Conservation (phyloP, 495 filamentous ascomycete genomes). For the Ramalina intermedia region DNA sequence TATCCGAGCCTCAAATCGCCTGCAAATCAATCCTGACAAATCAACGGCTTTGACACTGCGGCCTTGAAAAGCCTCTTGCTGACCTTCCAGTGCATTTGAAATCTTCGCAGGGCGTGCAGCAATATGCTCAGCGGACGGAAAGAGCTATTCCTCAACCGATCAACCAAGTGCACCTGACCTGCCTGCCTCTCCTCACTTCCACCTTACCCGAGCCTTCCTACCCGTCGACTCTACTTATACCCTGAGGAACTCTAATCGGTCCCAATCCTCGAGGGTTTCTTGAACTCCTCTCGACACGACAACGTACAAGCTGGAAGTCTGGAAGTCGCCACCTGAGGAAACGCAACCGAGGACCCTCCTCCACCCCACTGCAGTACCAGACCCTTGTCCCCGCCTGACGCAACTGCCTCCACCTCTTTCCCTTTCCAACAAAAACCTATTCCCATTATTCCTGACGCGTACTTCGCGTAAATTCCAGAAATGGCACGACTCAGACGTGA, state of each 20-base stretch:
- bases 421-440: neutral
- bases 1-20: slow-evolving; percentile 2
- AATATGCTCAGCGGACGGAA: neutral
- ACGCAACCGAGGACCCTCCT: neutral
- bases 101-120: neutral
- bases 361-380: neutral
- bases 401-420: neutral
- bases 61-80: neutral
- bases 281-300: neutral
- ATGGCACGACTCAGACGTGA: slow-evolving; percentile 11
- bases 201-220: neutral
- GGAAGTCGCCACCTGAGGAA: neutral
- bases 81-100: neutral
- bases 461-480: neutral
- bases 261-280: neutral
- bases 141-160: neutral
- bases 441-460: neutral
- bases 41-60: neutral
- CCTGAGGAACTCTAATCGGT: neutral
- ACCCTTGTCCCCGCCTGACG: neutral
- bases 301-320: neutral
- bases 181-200: neutral
- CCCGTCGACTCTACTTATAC: neutral
- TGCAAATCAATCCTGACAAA: slow-evolving; percentile 1
- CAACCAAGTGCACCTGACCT: neutral